Evolutionary conservation across 345 rosid genomes (phyloP).

Genomic region (Bretschneidera sinensis): DNA sequence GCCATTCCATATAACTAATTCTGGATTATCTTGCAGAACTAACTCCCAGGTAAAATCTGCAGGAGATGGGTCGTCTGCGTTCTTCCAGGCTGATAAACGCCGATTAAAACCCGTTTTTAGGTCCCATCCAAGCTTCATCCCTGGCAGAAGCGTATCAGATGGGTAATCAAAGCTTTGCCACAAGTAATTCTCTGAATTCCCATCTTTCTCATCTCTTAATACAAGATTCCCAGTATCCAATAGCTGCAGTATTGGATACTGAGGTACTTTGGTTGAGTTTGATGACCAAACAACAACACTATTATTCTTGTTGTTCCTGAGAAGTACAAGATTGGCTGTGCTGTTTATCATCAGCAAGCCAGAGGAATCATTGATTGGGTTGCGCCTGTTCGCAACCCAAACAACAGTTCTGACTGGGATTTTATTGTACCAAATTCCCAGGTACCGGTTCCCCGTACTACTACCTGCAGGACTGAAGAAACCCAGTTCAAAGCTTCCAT

Average conservation of each 20-base stretch:
- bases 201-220: constrained; percentile 14
- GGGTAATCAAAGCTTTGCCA: constrained; percentile 57
- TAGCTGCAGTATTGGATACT: constrained; percentile 25
- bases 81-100: constrained; percentile 17
- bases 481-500: constrained; percentile 44
- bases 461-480: constrained; percentile 52
- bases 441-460: not conserved
- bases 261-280: constrained; percentile 13
- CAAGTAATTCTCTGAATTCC: not conserved
- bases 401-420: not conserved
- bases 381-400: constrained; percentile 13
- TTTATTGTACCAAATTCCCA: not conserved
- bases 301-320: constrained; percentile 3
- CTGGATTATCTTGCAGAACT: constrained; percentile 18
- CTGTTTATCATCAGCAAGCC: constrained; percentile 24
- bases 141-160: constrained; percentile 28
- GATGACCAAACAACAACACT: constrained; percentile 36
- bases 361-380: constrained; percentile 18
- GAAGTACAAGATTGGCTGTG: constrained; percentile 30
- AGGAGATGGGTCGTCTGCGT: constrained; percentile 25
- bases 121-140: constrained; percentile 19
- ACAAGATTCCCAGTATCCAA: constrained; percentile 44
- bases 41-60: constrained; percentile 22
- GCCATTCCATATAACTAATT: constrained; percentile 24
- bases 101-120: constrained; percentile 1